Evolutionary conservation across 2,329 filamentous ascomycete genomes (phyloP).

Genomic region (Lecanicillium sp.): DNA sequence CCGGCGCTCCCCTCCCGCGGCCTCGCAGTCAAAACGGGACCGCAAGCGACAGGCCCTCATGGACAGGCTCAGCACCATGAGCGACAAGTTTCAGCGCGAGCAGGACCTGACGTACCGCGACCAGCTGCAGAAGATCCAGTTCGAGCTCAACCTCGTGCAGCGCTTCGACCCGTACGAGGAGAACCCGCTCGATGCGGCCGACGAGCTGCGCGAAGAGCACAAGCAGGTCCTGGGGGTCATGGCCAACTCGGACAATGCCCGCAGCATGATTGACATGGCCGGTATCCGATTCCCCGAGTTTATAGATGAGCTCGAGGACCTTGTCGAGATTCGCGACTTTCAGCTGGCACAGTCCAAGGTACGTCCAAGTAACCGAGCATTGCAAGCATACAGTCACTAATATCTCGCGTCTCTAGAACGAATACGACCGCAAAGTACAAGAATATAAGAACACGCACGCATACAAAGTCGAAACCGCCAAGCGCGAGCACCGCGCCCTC

Average conservation of each 20-base stretch:
- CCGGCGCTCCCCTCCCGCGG: slow-evolving; percentile 30
- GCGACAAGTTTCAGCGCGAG: slow-evolving; percentile 71
- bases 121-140: slow-evolving; percentile 85
- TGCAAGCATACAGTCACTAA: background rate
- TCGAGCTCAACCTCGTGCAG: slow-evolving; percentile 80
- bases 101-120: slow-evolving; percentile 80
- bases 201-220: slow-evolving; percentile 53
- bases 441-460: slow-evolving; percentile 54
- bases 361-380: slow-evolving; percentile 27
- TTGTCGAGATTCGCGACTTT: slow-evolving; percentile 81
- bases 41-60: slow-evolving; percentile 78
- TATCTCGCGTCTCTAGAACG: slow-evolving; percentile 38
- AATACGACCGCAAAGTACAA: slow-evolving; percentile 56
- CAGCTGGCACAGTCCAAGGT: slow-evolving; percentile 78
- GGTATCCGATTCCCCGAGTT: slow-evolving; percentile 83
- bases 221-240: slow-evolving; percentile 38
- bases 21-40: slow-evolving; percentile 73
- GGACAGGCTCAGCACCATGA: slow-evolving; percentile 71
- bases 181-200: slow-evolving; percentile 66
- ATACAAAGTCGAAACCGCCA: slow-evolving; percentile 58
- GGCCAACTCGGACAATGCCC: slow-evolving; percentile 35
- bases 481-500: slow-evolving; percentile 54
- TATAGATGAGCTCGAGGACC: slow-evolving; percentile 78
- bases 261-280: slow-evolving; percentile 64
- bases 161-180: slow-evolving; percentile 75